Conservation (phyloP, 331 rosid species). For the Pyracantha coccinea region DNA sequence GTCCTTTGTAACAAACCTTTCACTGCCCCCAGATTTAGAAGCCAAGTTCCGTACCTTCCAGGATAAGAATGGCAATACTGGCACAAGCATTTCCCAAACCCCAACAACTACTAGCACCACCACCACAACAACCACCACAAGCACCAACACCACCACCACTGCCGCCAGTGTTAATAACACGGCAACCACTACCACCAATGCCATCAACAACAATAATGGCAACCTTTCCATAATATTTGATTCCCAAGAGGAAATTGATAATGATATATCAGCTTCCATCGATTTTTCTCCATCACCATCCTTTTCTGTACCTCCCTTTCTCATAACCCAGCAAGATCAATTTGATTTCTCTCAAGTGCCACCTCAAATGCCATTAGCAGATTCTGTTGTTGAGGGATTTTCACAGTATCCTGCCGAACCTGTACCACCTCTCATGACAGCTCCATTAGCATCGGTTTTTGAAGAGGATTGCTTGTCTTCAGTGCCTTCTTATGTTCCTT, state of each 20-base stretch:
- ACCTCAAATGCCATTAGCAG: slow-evolving; percentile 28
- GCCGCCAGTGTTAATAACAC: too few species aligned
- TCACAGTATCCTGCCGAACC: slow-evolving; percentile 38
- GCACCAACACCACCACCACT: slow-evolving; percentile 5
- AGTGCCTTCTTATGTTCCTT: slow-evolving; percentile 56
- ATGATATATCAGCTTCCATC: slow-evolving; percentile 81
- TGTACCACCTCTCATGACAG: slow-evolving; percentile 39
- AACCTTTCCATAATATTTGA: slow-evolving; percentile 55
- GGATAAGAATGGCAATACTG: slow-evolving; percentile 30
- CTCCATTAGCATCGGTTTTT: slow-evolving; percentile 38
- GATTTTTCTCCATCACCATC: slow-evolving; percentile 70
- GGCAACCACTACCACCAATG: neutral
- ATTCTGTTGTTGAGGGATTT: slow-evolving; percentile 52
- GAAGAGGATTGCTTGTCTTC: slow-evolving; percentile 83
- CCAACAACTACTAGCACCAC: slow-evolving; percentile 14
- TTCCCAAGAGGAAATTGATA: slow-evolving; percentile 71
- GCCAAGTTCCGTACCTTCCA: slow-evolving; percentile 27
- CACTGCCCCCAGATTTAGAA: slow-evolving; percentile 43
- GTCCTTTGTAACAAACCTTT: slow-evolving; percentile 37
- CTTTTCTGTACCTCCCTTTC: slow-evolving; percentile 37
- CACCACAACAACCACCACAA: slow-evolving; percentile 15
- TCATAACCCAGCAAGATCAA: slow-evolving; percentile 42
- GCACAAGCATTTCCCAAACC: slow-evolving; percentile 24
- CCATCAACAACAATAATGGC: slow-evolving; percentile 21
- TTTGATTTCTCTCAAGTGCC: slow-evolving; percentile 31